Base-by-base conservation (phyloP, 768 basidiomycete species). In the Phylloporus sp. region DNA sequence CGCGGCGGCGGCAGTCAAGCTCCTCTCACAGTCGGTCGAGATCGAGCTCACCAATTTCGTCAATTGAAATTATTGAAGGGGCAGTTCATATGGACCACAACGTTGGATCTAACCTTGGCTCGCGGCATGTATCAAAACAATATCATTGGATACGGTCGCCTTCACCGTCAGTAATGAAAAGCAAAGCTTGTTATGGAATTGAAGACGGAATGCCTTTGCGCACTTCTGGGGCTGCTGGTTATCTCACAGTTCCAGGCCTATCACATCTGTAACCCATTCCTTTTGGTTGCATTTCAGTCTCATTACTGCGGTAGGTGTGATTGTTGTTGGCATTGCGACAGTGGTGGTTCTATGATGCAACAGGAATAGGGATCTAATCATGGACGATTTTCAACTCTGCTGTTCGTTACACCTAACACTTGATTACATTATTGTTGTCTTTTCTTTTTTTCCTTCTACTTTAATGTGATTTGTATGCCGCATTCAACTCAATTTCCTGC, bases 281-380 rank as follows among this genome's bases (percentile, higher is more conserved):
- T 59, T 63, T 46, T 65, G 65, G 66, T 59, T 66, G 26, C 64
- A 64, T 22, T 27, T 70, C 28, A 54, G 64, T 53, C 42, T 71
- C 58, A 82, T 58, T 50, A 76, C 85, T 2, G 84, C 82, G 6
- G 67, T 85, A 4, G 85, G 85, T 5, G 80, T 88, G 8, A 63
- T 87, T 16, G 75, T 89, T 5, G 67, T 89, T 26, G 76, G 82
- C 45, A 78, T 86, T 8, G 85, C 84, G 4, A 84, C 87, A 3
- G 84, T 80, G 12, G 86, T 85, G 7, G 86, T 89, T 45, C 69
- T 86, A 59, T 88, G 85, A 84, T 86, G 26, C 82, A 80, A 54
- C 72, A 73, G 29, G 74, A 76, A 26, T 69, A 61, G 46, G 57
- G 32, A 50, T 55, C 55, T 32, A 49, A 52, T 55, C 35, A 31